Conservation (phyloP, 495 filamentous ascomycete genomes). For the Hapsidospora chrysogenum region DNA sequence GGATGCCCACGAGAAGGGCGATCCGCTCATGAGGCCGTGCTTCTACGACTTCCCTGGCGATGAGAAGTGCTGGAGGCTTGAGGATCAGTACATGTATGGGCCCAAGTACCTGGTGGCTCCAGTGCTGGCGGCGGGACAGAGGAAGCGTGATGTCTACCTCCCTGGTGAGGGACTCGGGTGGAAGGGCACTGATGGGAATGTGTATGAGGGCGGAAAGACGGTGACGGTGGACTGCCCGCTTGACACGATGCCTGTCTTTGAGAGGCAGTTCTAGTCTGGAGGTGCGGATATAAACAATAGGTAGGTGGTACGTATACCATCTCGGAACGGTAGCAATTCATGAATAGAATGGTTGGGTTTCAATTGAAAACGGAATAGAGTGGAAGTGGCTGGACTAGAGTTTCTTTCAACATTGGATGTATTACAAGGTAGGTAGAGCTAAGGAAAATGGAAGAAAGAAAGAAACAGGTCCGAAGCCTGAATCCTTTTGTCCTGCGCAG, state of each 20-base stretch:
- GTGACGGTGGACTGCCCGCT: constrained; percentile 29
- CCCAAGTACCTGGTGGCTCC: constrained; percentile 34
- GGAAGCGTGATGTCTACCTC: constrained; percentile 26
- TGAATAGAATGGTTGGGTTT: too few species aligned
- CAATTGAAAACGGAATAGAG: too few species aligned
- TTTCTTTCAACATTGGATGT: too few species aligned
- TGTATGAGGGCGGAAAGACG: constrained; percentile 1
- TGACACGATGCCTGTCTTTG: constrained; percentile 33
- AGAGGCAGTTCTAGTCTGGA: too few species aligned
- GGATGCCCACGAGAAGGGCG: constrained; percentile 35
- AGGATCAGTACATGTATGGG: constrained; percentile 39
- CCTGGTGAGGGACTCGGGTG: constrained; percentile 27
- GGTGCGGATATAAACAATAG: too few species aligned
- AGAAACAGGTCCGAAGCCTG: too few species aligned
- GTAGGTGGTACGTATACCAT: too few species aligned
- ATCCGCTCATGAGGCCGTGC: constrained; percentile 35
- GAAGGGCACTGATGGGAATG: constrained; percentile 21
- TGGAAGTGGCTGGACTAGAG: too few species aligned
- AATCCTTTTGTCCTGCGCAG: too few species aligned
- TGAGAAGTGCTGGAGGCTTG: constrained; percentile 27
- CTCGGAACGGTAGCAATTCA: too few species aligned
- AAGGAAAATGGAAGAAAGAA: too few species aligned
- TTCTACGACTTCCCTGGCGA: constrained; percentile 42
- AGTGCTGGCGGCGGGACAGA: constrained; percentile 24
- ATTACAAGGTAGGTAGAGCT: too few species aligned